phyloP scores from a whole-genome alignment of 1,284 basidiomycete genomes.

The Ganoderma resinaceum region DNA sequence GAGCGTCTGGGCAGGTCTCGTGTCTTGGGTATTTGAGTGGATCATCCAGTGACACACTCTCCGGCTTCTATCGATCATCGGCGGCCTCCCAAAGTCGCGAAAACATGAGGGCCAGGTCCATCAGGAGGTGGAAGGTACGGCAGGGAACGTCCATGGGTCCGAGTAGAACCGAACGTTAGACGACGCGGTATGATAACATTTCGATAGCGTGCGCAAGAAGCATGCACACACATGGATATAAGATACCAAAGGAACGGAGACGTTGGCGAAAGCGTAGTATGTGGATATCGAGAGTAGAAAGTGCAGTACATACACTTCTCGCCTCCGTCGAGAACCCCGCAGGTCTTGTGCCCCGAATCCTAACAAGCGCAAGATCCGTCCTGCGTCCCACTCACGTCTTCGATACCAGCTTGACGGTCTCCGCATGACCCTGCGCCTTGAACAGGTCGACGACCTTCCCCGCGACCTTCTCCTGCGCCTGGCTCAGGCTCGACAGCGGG shows the following conservation, averaged over 20 bases:
- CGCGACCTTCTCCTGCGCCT: slow-evolving; percentile 48
- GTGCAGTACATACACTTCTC: not conserved
- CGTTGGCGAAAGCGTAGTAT: not conserved
- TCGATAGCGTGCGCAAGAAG: not conserved
- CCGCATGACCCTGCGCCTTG: slow-evolving; percentile 14
- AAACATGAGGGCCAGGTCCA: not conserved
- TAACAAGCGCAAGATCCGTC: not conserved
- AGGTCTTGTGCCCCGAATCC: not conserved
- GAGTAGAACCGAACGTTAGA: not conserved
- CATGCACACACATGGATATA: not conserved
- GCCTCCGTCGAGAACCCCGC: not conserved
- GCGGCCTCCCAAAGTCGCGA: too few relatives aligned
- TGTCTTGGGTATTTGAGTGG: not conserved
- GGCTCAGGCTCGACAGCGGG: slow-evolving; percentile 41
- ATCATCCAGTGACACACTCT: not conserved
- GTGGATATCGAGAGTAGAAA: not conserved
- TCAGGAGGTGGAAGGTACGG: not conserved
- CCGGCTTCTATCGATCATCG: not conserved
- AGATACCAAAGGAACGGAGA: not conserved
- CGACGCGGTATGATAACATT: not conserved
- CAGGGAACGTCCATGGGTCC: not conserved
- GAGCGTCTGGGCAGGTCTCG: not conserved
- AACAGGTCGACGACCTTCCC: slow-evolving; percentile 48
- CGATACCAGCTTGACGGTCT: not conserved
- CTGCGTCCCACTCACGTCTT: not conserved